Conservation (phyloP, 202 grass and related monocot species). For the Panicum virgatum region DNA sequence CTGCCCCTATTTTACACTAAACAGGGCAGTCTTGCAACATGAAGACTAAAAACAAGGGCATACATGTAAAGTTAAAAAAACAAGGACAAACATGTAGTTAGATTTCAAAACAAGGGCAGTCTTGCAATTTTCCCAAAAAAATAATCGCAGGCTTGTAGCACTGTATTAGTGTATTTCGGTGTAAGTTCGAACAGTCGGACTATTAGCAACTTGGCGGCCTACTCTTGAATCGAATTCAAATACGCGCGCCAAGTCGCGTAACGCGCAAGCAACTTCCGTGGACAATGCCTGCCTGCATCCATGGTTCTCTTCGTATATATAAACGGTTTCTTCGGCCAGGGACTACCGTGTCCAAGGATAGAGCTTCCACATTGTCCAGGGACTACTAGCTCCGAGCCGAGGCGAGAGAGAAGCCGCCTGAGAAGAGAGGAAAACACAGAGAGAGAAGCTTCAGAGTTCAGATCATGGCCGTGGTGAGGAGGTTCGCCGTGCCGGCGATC, state of each 20-base stretch:
- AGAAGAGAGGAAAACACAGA: background rate
- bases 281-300: background rate
- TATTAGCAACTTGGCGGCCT: background rate
- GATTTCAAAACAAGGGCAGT: no score
- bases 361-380: background rate
- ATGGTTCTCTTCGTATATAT: conserved; percentile 26
- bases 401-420: background rate
- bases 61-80: no score
- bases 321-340: background rate
- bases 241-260: conserved; percentile 25
- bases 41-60: no score
- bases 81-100: no score
- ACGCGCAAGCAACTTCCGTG: conserved; percentile 32
- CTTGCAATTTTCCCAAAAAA: no score
- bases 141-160: background rate
- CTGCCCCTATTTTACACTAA: no score
- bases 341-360: background rate
- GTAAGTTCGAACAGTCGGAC: conserved; percentile 1
- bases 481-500: conserved; percentile 32
- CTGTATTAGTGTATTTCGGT: background rate
- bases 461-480: conserved; percentile 27
- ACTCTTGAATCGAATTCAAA: conserved; percentile 15
- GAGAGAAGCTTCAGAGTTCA: background rate
- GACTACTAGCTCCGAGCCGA: background rate
- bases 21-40: no score